phyloP scores from a whole-genome alignment of 768 basidiomycete genomes.

The Aureoboletus auriporus region DNA sequence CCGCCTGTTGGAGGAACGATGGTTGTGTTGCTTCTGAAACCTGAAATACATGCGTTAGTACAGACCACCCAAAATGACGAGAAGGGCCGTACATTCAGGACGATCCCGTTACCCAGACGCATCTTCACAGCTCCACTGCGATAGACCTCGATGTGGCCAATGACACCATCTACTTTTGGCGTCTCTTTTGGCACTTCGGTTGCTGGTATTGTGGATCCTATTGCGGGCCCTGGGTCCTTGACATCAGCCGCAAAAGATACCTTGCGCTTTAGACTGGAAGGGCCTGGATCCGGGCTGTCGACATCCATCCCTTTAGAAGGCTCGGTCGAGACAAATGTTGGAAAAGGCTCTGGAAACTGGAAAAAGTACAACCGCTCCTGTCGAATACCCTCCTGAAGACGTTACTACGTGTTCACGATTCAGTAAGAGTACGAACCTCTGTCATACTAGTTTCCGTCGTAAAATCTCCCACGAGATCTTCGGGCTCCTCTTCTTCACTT shows the following conservation, averaged over 20 bases:
- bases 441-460: slow-evolving; percentile 36
- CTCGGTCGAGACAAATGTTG: slow-evolving; percentile 50
- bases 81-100: slow-evolving; percentile 63
- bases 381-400: slow-evolving; percentile 42
- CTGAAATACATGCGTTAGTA: slow-evolving; percentile 34
- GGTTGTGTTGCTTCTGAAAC: slow-evolving; percentile 79
- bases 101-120: slow-evolving; percentile 73
- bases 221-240: slow-evolving; percentile 41
- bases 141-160: slow-evolving; percentile 84
- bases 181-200: slow-evolving; percentile 24
- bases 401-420: background rate
- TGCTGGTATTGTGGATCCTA: slow-evolving; percentile 20
- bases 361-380: slow-evolving; percentile 81
- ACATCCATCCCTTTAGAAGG: slow-evolving; percentile 32
- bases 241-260: slow-evolving; percentile 65
- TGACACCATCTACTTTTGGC: slow-evolving; percentile 62
- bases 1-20: slow-evolving; percentile 86
- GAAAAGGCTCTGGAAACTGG: slow-evolving; percentile 87
- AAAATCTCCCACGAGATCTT: slow-evolving; percentile 74
- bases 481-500: slow-evolving; percentile 75
- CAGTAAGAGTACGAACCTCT: slow-evolving; percentile 31
- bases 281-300: slow-evolving; percentile 26
- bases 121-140: slow-evolving; percentile 85
- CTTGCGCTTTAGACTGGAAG: slow-evolving; percentile 32
- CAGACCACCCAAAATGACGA: background rate